Evolutionary conservation across 345 rosid genomes (phyloP).

Genomic region (Populus simonii): DNA sequence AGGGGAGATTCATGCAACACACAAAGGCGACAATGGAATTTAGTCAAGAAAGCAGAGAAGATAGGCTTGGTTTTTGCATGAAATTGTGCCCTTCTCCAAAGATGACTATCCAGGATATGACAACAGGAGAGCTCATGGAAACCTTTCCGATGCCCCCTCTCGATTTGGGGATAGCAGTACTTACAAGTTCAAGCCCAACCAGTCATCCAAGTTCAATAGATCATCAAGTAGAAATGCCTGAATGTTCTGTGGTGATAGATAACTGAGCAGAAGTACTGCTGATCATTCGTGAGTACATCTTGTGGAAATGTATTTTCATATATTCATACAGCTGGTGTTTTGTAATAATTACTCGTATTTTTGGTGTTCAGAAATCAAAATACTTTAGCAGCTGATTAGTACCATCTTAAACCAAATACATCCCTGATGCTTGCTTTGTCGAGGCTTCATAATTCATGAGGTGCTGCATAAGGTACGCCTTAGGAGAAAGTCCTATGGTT

Average conservation of each 20-base stretch:
- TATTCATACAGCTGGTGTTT: neutral
- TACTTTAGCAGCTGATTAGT: neutral
- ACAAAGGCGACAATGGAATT: slow-evolving; percentile 36
- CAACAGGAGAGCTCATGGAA: slow-evolving; percentile 39
- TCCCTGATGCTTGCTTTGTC: neutral
- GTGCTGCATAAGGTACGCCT: neutral
- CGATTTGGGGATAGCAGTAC: slow-evolving; percentile 28
- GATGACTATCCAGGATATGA: slow-evolving; percentile 27
- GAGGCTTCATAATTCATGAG: neutral
- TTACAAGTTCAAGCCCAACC: slow-evolving; percentile 27
- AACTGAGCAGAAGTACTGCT: neutral
- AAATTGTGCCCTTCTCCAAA: slow-evolving; percentile 22
- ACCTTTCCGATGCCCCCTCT: slow-evolving; percentile 16
- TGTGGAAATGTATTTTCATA: neutral
- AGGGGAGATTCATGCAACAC: slow-evolving; percentile 37
- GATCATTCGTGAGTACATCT: neutral
- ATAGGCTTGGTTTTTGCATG: slow-evolving; percentile 19
- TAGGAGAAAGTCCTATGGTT: neutral
- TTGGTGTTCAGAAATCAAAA: neutral
- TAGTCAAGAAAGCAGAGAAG: slow-evolving; percentile 34
- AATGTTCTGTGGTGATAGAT: neutral
- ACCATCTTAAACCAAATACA: neutral
- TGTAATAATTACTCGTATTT: neutral
- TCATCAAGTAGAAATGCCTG: neutral
- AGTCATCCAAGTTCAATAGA: neutral